phyloP scores from a whole-genome alignment of 768 basidiomycete genomes.

The Tulasnella sp. region DNA sequence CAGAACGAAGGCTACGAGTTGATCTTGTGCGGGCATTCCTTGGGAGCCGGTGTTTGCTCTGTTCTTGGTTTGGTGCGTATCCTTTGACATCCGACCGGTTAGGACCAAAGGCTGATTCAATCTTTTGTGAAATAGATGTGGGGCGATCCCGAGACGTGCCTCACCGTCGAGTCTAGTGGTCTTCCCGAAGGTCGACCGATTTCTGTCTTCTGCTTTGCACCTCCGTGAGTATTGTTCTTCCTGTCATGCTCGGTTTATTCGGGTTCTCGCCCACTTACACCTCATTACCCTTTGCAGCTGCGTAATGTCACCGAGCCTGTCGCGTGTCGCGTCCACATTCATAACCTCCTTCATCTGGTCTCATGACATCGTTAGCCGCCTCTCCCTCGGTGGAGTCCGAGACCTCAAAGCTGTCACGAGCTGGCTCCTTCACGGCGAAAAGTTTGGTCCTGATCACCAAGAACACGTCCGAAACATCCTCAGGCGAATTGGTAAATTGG shows the following conservation, averaged over 20 bases:
- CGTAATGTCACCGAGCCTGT: conserved; percentile 57
- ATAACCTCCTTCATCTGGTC: conserved; percentile 79
- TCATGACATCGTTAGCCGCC: conserved; percentile 72
- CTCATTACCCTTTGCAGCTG: conserved; percentile 44
- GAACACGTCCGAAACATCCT: conserved; percentile 33
- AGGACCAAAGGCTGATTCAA: not conserved
- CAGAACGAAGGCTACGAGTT: conserved; percentile 71
- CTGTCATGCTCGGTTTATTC: not conserved
- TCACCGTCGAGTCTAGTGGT: conserved; percentile 59
- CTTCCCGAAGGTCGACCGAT: conserved; percentile 54
- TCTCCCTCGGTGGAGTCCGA: conserved; percentile 72
- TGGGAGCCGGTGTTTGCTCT: conserved; percentile 77
- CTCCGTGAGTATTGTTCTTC: conserved; percentile 53
- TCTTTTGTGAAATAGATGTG: conserved; percentile 57
- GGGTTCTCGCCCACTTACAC: not conserved
- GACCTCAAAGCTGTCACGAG: conserved; percentile 70
- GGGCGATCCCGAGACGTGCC: conserved; percentile 76
- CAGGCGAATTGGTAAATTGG: conserved; percentile 30
- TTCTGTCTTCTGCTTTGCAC: conserved; percentile 73
- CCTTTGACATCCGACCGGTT: not conserved
- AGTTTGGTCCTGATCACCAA: conserved; percentile 38
- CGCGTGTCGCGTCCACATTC: conserved; percentile 56
- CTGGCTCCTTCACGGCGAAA: conserved; percentile 71
- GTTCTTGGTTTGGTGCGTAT: conserved; percentile 64
- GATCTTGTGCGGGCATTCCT: conserved; percentile 75